Evolutionary conservation across 768 basidiomycete genomes (phyloP).

Genomic region (Naganishia vishniacii): DNA sequence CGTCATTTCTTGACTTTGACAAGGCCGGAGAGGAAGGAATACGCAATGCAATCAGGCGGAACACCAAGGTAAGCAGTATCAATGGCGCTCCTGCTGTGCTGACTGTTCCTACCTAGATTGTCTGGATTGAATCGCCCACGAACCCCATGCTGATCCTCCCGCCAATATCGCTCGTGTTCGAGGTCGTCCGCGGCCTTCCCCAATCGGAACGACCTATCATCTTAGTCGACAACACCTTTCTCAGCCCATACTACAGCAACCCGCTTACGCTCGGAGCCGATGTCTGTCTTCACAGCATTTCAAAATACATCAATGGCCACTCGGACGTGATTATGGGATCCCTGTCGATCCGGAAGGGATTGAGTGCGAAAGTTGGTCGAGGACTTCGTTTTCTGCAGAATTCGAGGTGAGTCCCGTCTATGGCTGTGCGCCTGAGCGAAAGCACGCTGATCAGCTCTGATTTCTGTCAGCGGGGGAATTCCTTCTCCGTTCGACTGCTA

Average conservation of each 20-base stretch:
- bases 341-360: slow-evolving; percentile 58
- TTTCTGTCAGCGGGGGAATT: slow-evolving; percentile 39
- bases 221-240: slow-evolving; percentile 89
- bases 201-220: slow-evolving; percentile 61
- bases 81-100: background rate
- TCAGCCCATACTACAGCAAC: slow-evolving; percentile 83
- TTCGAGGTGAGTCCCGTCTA: slow-evolving; percentile 51
- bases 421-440: background rate
- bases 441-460: background rate
- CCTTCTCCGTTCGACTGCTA: slow-evolving; percentile 75
- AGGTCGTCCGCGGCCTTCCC: slow-evolving; percentile 59
- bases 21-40: slow-evolving; percentile 61
- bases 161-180: slow-evolving; percentile 66
- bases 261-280: slow-evolving; percentile 73
- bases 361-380: slow-evolving; percentile 53
- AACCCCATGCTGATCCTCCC: slow-evolving; percentile 88
- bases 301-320: slow-evolving; percentile 92
- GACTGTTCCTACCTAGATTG: background rate
- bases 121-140: slow-evolving; percentile 94
- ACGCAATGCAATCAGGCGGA: slow-evolving; percentile 60
- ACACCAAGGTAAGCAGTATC: slow-evolving; percentile 54
- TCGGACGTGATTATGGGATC: slow-evolving; percentile 89
- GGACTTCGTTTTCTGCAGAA: slow-evolving; percentile 81
- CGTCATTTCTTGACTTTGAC: slow-evolving; percentile 78
- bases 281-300: slow-evolving; percentile 62